Percentiles rank a stretch among this genome's conserved stretches.
Conservation (phyloP, 2,329 filamentous ascomycete genomes). For the Mollisia scopiformis region DNA sequence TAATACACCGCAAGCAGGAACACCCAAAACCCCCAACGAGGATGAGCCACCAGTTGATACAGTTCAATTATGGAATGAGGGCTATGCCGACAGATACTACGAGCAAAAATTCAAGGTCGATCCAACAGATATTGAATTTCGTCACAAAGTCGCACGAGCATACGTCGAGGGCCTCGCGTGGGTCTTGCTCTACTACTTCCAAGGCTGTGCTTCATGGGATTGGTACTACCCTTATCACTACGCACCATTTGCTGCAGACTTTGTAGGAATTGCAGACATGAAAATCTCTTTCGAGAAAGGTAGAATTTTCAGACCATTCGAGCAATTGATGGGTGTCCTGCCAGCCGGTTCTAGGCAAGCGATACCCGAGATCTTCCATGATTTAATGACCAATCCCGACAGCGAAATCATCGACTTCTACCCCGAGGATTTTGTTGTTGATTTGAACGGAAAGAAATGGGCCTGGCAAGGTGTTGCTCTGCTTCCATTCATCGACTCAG, state of each 20-base stretch:
- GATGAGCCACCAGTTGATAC: constrained; percentile 72
- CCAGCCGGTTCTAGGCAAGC: constrained; percentile 92
- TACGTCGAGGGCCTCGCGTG: constrained; percentile 95
- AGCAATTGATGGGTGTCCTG: constrained; percentile 97
- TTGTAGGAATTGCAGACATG: constrained; percentile 80
- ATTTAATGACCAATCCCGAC: constrained; percentile 84
- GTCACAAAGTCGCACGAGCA: constrained; percentile 83
- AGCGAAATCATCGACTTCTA: constrained; percentile 98
- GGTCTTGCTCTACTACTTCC: constrained; percentile 97
- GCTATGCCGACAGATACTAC: constrained; percentile 95
- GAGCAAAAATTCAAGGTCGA: constrained; percentile 92
- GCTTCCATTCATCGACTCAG: constrained; percentile 94
- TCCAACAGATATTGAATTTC: constrained; percentile 80
- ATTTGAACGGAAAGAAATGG: constrained; percentile 97
- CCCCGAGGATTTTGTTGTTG: constrained; percentile 88
- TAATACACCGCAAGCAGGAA: constrained; percentile 56
- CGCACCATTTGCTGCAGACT: constrained; percentile 95
- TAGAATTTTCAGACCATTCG: constrained; percentile 85
- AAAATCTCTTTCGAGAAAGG: constrained; percentile 83
- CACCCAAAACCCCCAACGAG: constrained; percentile 52
- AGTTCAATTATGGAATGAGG: constrained; percentile 91
- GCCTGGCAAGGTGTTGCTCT: constrained; percentile 96
- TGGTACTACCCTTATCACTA: constrained; percentile 99
- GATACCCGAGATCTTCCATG: constrained; percentile 84
- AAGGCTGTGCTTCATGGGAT: constrained; percentile 97